These are phyloP conservation scores for Sclerotiophoma versabilis DNA, from an alignment of 2,329 filamentous ascomycete genomes.

Conservation along the genomic window DNA sequence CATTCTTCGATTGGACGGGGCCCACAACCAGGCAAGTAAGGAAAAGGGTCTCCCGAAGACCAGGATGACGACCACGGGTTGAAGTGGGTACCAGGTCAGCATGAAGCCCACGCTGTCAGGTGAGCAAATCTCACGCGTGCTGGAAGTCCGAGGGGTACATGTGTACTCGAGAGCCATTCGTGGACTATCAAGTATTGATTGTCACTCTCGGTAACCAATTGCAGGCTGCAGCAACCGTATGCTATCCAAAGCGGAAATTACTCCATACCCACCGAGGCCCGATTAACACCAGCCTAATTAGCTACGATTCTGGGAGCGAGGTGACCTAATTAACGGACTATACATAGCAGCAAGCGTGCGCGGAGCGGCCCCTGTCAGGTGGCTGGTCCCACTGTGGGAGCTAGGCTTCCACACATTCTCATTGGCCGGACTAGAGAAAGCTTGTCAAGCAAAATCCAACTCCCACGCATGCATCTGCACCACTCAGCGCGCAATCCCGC, in stretches of 20 bases:
- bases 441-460: slow-evolving; percentile 48
- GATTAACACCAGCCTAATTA: slow-evolving; percentile 39
- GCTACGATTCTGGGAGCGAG: slow-evolving; percentile 28
- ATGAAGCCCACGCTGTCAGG: slow-evolving; percentile 42
- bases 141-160: slow-evolving; percentile 33
- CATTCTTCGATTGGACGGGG: slow-evolving; percentile 1
- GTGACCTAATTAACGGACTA: slow-evolving; percentile 44
- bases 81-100: slow-evolving; percentile 10
- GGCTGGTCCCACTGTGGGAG: slow-evolving; percentile 29
- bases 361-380: slow-evolving; percentile 28
- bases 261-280: slow-evolving; percentile 24
- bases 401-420: slow-evolving; percentile 27
- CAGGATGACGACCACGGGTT: slow-evolving; percentile 19
- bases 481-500: slow-evolving; percentile 39
- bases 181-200: slow-evolving; percentile 48
- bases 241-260: slow-evolving; percentile 25
- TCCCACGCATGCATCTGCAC: slow-evolving; percentile 36
- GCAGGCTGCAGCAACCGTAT: slow-evolving; percentile 16
- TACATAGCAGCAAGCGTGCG: slow-evolving; percentile 36
- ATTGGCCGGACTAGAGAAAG: slow-evolving; percentile 47
- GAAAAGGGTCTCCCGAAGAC: slow-evolving; percentile 25
- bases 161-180: slow-evolving; percentile 43
- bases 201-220: slow-evolving; percentile 46
- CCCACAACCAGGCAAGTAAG: slow-evolving; percentile 19
- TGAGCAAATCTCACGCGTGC: slow-evolving; percentile 37